Evolutionary conservation across 148 eudicot genomes (phyloP).

Genomic region (Cornus florida): DNA sequence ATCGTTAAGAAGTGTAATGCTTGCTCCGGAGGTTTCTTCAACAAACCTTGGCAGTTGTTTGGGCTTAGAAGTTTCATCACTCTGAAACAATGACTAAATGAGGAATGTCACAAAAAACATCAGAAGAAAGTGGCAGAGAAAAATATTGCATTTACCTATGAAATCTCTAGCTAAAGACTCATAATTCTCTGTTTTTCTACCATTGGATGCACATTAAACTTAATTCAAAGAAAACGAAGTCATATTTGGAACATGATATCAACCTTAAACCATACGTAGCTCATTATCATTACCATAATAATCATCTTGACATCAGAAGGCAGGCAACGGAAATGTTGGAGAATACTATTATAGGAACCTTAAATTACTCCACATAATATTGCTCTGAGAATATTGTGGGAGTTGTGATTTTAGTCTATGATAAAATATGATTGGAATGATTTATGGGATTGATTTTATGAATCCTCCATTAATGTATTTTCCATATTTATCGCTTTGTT

Average conservation of each 20-base stretch:
- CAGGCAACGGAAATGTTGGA: neutral
- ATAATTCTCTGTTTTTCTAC: neutral
- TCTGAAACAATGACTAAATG: slow-evolving; percentile 14
- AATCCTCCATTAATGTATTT: too few relatives aligned
- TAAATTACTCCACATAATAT: too few relatives aligned
- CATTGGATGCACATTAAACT: neutral
- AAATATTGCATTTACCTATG: neutral
- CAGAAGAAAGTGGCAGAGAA: slow-evolving; percentile 5
- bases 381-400: too few relatives aligned
- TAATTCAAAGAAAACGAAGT: neutral
- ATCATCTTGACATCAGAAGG: neutral
- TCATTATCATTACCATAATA: neutral
- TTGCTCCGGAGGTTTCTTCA: neutral
- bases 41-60: slow-evolving; percentile 8
- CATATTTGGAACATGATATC: neutral
- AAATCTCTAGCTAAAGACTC: neutral
- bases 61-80: slow-evolving; percentile 8
- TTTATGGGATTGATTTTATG: too few relatives aligned
- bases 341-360: too few relatives aligned
- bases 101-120: neutral
- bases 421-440: too few relatives aligned
- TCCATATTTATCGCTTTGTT: too few relatives aligned
- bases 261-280: neutral
- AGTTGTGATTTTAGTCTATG: too few relatives aligned
- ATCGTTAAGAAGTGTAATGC: neutral